A percentile compares a stretch with the other conserved stretches of the same genome.
Evolutionary conservation across 768 basidiomycete species (phyloP).

Genomic region (Rhodotorula babjevae): DNA sequence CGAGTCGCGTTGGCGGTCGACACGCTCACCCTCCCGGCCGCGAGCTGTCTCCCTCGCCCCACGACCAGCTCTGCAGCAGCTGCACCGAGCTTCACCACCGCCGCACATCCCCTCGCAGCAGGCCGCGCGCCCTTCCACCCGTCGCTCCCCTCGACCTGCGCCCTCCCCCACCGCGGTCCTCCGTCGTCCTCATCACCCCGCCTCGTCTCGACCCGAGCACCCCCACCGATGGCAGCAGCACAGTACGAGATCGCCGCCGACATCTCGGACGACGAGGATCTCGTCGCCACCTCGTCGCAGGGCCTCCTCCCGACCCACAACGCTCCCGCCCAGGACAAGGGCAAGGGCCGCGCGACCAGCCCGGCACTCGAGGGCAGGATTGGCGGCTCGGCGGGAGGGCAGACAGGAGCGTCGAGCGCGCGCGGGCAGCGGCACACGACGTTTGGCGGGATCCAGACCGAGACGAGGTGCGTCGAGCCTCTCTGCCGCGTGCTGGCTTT

Average conservation of each 20-base stretch:
- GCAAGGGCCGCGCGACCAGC: background rate
- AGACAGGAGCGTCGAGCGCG: background rate
- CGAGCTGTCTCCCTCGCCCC: too few species aligned
- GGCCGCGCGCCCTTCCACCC: too few species aligned
- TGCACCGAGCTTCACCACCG: too few species aligned
- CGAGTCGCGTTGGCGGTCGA: too few species aligned
- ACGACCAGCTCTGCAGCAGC: too few species aligned
- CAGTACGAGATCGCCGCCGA: slow-evolving; percentile 31
- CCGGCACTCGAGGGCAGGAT: slow-evolving; percentile 26
- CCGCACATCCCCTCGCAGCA: too few species aligned
- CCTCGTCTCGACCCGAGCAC: background rate
- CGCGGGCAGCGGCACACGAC: slow-evolving; percentile 25
- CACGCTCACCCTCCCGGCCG: too few species aligned
- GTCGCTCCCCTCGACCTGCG: too few species aligned
- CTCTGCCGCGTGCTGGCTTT: background rate
- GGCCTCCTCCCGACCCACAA: slow-evolving; percentile 13
- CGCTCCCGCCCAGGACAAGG: too few species aligned
- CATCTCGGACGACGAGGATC: slow-evolving; percentile 13
- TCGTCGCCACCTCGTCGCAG: slow-evolving; percentile 10
- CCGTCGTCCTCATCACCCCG: background rate
- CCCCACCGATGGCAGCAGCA: background rate
- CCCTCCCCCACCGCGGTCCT: background rate
- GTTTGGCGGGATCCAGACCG: slow-evolving; percentile 78
- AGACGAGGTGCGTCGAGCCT: slow-evolving; percentile 64
- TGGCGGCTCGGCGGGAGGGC: background rate